Conservation (phyloP, 108 stramenopile genomes). For the Nannochloropsis gaditana region DNA sequence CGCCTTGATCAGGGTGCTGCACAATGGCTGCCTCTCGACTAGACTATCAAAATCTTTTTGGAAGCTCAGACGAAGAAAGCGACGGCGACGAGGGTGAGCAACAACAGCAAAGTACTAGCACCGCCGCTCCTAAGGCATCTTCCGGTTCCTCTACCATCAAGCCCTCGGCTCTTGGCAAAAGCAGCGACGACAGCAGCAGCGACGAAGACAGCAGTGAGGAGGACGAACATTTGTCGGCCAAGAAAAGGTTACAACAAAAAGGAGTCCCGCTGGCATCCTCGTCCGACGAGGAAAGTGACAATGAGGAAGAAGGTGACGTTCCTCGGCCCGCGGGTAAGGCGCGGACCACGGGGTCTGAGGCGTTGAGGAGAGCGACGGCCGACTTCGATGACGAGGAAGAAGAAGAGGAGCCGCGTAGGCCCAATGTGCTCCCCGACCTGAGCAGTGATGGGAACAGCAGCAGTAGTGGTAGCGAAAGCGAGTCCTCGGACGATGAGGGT, state of each 20-base stretch:
- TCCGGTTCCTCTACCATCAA: not conserved
- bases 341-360: not conserved
- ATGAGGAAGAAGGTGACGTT: not conserved
- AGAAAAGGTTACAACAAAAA: not conserved
- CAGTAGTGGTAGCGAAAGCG: slow-evolving; percentile 13
- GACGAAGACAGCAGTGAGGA: slow-evolving; percentile 3
- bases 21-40: too few species aligned
- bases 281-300: not conserved
- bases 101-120: not conserved
- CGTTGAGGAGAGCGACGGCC: not conserved
- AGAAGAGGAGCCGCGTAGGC: not conserved
- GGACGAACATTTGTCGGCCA: slow-evolving; percentile 8
- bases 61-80: slow-evolving; percentile 8
- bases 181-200: not conserved
- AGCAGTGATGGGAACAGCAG: slow-evolving; percentile 19
- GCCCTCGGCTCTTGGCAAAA: not conserved
- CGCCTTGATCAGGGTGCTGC: too few species aligned
- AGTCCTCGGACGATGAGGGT: not conserved
- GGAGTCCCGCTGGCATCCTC: not conserved
- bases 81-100: not conserved
- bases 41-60: not conserved
- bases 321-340: not conserved
- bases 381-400: slow-evolving; percentile 15
- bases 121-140: not conserved
- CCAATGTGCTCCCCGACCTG: not conserved